phyloP scores from a whole-genome alignment of 2,329 filamentous ascomycete species.

The Eutypa lata region DNA sequence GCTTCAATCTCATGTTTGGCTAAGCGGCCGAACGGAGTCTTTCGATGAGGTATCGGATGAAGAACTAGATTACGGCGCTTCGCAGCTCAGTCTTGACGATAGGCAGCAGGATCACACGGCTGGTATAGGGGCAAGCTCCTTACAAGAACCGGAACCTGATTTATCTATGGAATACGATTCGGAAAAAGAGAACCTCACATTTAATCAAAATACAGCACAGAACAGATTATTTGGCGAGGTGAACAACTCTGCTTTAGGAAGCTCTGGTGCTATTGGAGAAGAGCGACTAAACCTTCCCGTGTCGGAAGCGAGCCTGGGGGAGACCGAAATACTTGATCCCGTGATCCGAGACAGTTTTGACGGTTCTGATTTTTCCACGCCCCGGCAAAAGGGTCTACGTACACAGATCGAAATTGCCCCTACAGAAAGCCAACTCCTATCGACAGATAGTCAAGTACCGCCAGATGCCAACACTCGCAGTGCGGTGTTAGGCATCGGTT shows the following conservation, averaged over 20 bases:
- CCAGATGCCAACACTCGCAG: slow-evolving; percentile 21
- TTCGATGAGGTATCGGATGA: slow-evolving; percentile 63
- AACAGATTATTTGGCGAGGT: slow-evolving; percentile 55
- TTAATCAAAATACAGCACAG: slow-evolving; percentile 46
- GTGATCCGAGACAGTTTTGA: slow-evolving; percentile 47
- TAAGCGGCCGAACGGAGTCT: slow-evolving; percentile 50
- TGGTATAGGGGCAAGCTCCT: slow-evolving; percentile 22
- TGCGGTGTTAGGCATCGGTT: slow-evolving; percentile 32
- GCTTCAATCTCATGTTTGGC: slow-evolving; percentile 72
- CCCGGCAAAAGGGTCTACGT: slow-evolving; percentile 24
- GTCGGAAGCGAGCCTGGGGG: slow-evolving; percentile 27
- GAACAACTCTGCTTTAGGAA: slow-evolving; percentile 49
- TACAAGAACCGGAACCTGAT: slow-evolving; percentile 33
- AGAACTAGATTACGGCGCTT: slow-evolving; percentile 55
- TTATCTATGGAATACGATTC: slow-evolving; percentile 61
- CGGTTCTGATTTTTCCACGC: slow-evolving; percentile 38
- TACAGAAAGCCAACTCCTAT: neutral
- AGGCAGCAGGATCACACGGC: slow-evolving; percentile 25
- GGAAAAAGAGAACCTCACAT: slow-evolving; percentile 75
- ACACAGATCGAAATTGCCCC: slow-evolving; percentile 6
- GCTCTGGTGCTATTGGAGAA: slow-evolving; percentile 48
- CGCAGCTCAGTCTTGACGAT: slow-evolving; percentile 62
- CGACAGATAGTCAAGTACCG: slow-evolving; percentile 4
- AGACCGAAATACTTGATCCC: slow-evolving; percentile 36
- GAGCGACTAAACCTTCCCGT: slow-evolving; percentile 47